Evolutionary conservation across 1,284 basidiomycete genomes (phyloP).

Genomic region (Gastroboletus turbinatus): DNA sequence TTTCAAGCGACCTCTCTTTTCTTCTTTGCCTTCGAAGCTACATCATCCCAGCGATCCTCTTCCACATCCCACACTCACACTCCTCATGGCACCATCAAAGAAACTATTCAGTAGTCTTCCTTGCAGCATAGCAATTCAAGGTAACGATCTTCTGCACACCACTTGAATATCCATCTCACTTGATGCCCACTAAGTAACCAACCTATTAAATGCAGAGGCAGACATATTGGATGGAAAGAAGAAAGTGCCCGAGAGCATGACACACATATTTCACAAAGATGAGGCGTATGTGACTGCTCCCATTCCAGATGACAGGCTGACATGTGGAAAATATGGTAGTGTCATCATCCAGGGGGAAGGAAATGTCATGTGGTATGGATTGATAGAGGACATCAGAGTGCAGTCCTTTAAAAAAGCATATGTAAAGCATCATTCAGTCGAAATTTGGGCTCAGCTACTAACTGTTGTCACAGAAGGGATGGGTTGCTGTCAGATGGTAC

Average conservation of each 20-base stretch:
- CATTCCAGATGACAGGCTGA: background rate
- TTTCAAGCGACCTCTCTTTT: background rate
- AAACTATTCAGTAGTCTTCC: background rate
- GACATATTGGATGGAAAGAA: background rate
- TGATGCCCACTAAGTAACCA: background rate
- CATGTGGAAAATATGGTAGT: background rate
- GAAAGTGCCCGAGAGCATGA: background rate
- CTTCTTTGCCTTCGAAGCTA: background rate
- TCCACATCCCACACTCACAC: background rate
- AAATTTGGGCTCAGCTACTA: background rate
- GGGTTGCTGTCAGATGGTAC: background rate
- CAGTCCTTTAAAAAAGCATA: background rate
- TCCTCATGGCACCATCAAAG: background rate
- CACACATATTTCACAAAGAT: background rate
- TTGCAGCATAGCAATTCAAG: background rate
- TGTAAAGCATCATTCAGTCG: background rate
- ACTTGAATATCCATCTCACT: background rate
- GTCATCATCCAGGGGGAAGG: background rate
- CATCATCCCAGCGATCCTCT: background rate
- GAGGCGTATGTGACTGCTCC: background rate
- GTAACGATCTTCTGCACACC: background rate
- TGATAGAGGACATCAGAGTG: background rate
- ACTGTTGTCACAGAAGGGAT: background rate
- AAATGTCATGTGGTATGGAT: background rate
- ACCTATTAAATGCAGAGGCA: background rate